Base-by-base conservation (phyloP, 164 flowering plant species). In the Umbilicus rupestris region DNA sequence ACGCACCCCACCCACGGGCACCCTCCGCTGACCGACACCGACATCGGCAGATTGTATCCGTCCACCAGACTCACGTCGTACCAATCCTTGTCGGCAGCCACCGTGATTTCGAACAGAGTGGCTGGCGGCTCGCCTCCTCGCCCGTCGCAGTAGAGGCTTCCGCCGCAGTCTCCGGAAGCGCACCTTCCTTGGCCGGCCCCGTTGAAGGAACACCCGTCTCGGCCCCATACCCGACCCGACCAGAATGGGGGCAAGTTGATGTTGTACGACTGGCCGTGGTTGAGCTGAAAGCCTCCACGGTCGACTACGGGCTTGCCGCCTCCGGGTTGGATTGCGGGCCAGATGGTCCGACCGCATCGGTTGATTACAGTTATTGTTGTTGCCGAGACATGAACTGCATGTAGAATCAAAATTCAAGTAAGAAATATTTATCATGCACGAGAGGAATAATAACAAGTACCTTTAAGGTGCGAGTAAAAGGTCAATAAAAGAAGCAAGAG, bases 21-120 rank as follows among this genome's bases (percentile, higher is more conserved):
- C 0, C 52, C 77, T 0, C 59, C 69, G 1, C 20, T 31, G 7
- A 72, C 77, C 28, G 69, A 44, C 0, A 76, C 49, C 0, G 79
- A 44, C 14, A 76, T 26, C 0, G 79, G 81, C n/a, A 75, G 8
- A 71, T 79, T 77, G 64, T 72, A 79, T 45, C 80, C 82, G 63
- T 79, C 82, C 8, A 79, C 80, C 3, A 72, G 73, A 62, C 82
- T 77, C 6, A 77, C 71, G 28, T 77, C 80, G 65, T 73, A 79
- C 42, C 64, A 77, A 28, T 76, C 78, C 39, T 49, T 65, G 28
- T 62, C 58, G 0, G 46, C 24, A 0, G 63, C 70, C 0, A 75
- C 45, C 28, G 73, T 72, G 47, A 80, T 12, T 26, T 80, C 80
- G 1, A 47, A 63, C 3, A 77, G 72, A 8, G 79, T 39, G 0